These are phyloP conservation scores for Eucommia ulmoides DNA, from an alignment of 257 asterid genomes.

Conservation along the genomic window DNA sequence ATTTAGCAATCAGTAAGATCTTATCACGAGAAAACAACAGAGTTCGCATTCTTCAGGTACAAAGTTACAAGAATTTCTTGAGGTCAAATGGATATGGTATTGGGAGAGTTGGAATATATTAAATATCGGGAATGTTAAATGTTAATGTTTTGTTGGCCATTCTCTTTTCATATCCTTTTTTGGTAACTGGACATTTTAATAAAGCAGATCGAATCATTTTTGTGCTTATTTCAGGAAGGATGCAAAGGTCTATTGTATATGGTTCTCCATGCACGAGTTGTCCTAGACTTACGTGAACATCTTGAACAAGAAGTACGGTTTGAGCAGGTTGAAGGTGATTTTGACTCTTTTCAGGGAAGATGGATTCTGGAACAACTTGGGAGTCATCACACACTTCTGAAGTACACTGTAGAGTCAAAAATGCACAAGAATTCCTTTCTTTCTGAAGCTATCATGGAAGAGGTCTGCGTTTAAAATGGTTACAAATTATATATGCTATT, in stretches of 20 bases:
- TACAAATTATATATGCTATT: background rate
- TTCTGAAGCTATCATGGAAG: slow-evolving; percentile 97
- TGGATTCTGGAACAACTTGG: slow-evolving; percentile 93
- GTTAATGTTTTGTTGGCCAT: too few relatives aligned
- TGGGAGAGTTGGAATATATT: too few relatives aligned
- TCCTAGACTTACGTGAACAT: slow-evolving; percentile 71
- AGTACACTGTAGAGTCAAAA: slow-evolving; percentile 84
- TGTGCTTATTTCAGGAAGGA: slow-evolving; percentile 57
- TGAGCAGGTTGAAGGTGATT: slow-evolving; percentile 94
- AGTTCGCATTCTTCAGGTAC: slow-evolving; percentile 93
- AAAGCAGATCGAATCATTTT: background rate
- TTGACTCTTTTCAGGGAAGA: slow-evolving; percentile 74
- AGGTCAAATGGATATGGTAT: too few relatives aligned
- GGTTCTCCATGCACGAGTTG: slow-evolving; percentile 95
- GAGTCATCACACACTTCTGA: slow-evolving; percentile 71
- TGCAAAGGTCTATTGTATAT: slow-evolving; percentile 90
- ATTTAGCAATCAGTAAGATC: slow-evolving; percentile 91
- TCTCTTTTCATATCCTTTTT: too few relatives aligned
- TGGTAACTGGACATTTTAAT: too few relatives aligned
- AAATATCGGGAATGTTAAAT: too few relatives aligned
- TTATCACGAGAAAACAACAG: slow-evolving; percentile 77
- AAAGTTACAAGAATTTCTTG: too few relatives aligned
- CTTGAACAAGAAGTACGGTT: slow-evolving; percentile 77
- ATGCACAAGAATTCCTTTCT: slow-evolving; percentile 87
- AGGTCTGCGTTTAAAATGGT: slow-evolving; percentile 21